Evolutionary conservation across 768 basidiomycete species (phyloP).

Genomic region (Neoboletus brunneissimus): DNA sequence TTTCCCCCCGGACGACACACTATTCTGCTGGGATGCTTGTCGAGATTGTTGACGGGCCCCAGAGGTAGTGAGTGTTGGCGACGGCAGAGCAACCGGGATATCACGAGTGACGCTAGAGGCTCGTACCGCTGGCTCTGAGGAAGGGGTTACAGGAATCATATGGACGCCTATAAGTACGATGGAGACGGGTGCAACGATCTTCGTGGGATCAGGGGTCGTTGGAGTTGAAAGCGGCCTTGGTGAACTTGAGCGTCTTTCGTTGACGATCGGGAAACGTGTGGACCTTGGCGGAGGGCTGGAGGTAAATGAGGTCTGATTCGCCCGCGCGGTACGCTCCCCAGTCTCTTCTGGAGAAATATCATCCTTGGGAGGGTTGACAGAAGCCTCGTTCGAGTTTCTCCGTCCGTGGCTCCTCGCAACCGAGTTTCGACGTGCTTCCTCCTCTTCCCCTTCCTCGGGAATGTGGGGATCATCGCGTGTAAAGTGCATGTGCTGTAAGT

Average conservation of each 20-base stretch:
- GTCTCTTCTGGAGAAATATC: constrained; percentile 11
- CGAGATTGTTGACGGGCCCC: constrained; percentile 19
- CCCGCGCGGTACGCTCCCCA: constrained; percentile 9
- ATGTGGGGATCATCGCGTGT: constrained; percentile 57
- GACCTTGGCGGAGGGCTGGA: constrained; percentile 15
- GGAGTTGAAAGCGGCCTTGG: constrained; percentile 24
- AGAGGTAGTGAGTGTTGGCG: constrained; percentile 26
- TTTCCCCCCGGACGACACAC: constrained; percentile 30
- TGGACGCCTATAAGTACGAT: constrained; percentile 13
- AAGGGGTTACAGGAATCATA: constrained; percentile 20
- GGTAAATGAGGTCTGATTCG: constrained; percentile 14
- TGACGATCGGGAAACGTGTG: constrained; percentile 16
- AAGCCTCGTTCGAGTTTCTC: constrained; percentile 28
- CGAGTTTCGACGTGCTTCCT: constrained; percentile 39
- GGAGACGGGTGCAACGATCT: constrained; percentile 22
- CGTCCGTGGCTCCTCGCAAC: constrained; percentile 22
- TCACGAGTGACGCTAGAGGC: constrained; percentile 21
- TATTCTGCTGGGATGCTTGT: constrained; percentile 43
- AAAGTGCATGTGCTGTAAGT: constrained; percentile 37
- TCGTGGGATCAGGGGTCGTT: constrained; percentile 25
- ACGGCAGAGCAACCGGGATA: constrained; percentile 29
- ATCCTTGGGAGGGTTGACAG: constrained; percentile 31
- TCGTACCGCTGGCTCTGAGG: constrained; percentile 17
- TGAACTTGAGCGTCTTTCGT: constrained; percentile 15
- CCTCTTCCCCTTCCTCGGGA: constrained; percentile 68